Conservation (phyloP, 192 early-diverging fungal genomes). For the Rhizophagus sp. region DNA sequence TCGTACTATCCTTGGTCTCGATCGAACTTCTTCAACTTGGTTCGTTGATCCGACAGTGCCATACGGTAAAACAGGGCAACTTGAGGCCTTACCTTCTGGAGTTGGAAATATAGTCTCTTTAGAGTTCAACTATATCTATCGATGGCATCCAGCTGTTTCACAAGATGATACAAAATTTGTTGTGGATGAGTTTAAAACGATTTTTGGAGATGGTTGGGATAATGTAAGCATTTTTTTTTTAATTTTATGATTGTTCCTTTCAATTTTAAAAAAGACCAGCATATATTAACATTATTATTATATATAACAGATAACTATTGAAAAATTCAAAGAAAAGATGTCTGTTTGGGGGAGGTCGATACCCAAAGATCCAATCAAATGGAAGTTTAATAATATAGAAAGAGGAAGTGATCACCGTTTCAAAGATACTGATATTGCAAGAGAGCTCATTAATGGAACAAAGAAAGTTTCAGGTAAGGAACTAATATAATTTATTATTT, state of each 20-base stretch:
- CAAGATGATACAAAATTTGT: background rate
- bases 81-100: background rate
- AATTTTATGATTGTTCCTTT: background rate
- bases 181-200: constrained; percentile 17
- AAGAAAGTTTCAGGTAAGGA: background rate
- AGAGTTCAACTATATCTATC: background rate
- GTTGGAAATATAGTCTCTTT: background rate
- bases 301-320: background rate
- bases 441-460: background rate
- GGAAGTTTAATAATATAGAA: background rate
- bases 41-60: background rate
- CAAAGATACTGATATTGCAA: background rate
- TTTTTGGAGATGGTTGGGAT: background rate
- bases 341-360: background rate
- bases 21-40: background rate
- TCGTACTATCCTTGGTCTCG: constrained; percentile 46
- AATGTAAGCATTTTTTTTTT: background rate
- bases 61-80: background rate
- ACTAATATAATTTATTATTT: background rate
- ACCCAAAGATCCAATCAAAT: background rate
- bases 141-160: background rate
- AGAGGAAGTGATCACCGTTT: background rate
- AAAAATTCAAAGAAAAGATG: background rate
- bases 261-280: background rate
- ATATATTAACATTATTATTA: background rate